Evolutionary conservation across 78 protist species (phyloP), one percentile per base, ranked within the genome.

Genomic region (Tieghemostelium lacteum): DNA sequence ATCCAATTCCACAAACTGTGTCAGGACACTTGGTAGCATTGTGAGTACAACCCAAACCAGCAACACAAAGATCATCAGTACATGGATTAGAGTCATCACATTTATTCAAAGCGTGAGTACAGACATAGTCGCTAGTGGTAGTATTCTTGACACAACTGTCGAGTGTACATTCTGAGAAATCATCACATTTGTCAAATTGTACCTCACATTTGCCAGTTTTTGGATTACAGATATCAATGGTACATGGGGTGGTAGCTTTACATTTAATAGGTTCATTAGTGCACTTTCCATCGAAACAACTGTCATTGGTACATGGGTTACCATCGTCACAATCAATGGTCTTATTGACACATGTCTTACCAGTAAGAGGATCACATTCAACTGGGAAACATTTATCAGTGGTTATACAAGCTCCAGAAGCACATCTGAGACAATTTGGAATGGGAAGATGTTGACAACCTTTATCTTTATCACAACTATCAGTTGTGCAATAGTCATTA

Each of bases 31-130:
- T 16, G 28, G 52, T 37, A 7, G 60, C 54, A 0, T 5, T 42
- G 62, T 73, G 31, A 7, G 26, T 14, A 36, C 94, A 60, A 12
- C 61, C 80, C 10, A 24, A 14, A 2, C 24, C 61, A 7, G 22
- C 61, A 31, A 31, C 55, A 55, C 73, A 63, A 29, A 2, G n/a
- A 57, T 78, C 73, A 33, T 12, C n/a, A 17, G 78, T 73, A 74
- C 93, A 86, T 3, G 54, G 78, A 66, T 86, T 75, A 3, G 24
- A n/a, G 14, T 73, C 78, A 40, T 64, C 60, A 66, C 93, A 86
- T 24, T 58, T 42, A 16, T 31, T 42, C 14, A 0, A 22, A 52
- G 55, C 34, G 33, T 64, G n/a, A 20, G 14, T 22, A 49, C 88
- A 80, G 37, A 45, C 52, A 49, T 76, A 80, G 37, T 14, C 52